These are phyloP conservation scores for Clavispora vitiphila DNA, from an alignment of 805 yeast genomes.

Conservation along the genomic window DNA sequence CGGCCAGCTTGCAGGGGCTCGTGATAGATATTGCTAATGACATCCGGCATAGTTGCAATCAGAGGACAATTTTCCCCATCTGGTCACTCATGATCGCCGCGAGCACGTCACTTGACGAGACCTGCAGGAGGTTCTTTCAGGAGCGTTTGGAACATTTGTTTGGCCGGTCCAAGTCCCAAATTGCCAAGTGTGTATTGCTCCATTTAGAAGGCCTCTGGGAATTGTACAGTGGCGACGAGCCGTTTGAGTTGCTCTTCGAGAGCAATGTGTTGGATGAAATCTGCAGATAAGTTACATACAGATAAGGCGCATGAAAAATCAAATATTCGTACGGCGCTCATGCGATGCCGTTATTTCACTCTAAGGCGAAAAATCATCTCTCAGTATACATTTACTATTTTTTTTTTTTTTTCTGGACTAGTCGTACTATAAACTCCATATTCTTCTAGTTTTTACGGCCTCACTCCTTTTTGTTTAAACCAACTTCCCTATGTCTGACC, in stretches of 20 bases:
- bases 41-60: slow-evolving; percentile 5
- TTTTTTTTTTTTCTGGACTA: no score
- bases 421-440: no score
- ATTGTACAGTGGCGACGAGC: slow-evolving; percentile 10
- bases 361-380: neutral
- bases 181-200: slow-evolving; percentile 5
- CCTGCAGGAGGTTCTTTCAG: slow-evolving; percentile 6
- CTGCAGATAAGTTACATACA: slow-evolving; percentile 3
- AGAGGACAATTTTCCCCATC: slow-evolving; percentile 10
- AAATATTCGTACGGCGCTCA: neutral
- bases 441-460: neutral
- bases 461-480: no score
- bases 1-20: slow-evolving; percentile 2
- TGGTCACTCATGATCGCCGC: slow-evolving; percentile 15
- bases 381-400: neutral
- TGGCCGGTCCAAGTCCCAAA: slow-evolving; percentile 5
- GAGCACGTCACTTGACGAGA: slow-evolving; percentile 4
- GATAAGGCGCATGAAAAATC: neutral
- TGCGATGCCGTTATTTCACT: neutral
- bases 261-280: slow-evolving; percentile 12
- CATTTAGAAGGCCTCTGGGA: slow-evolving; percentile 13
- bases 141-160: slow-evolving; percentile 2
- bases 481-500: neutral
- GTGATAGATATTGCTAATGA: slow-evolving; percentile 7
- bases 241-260: slow-evolving; percentile 11